Base-by-base conservation (phyloP, 1,284 basidiomycete genomes). In the Gastroboletus turbinatus region DNA sequence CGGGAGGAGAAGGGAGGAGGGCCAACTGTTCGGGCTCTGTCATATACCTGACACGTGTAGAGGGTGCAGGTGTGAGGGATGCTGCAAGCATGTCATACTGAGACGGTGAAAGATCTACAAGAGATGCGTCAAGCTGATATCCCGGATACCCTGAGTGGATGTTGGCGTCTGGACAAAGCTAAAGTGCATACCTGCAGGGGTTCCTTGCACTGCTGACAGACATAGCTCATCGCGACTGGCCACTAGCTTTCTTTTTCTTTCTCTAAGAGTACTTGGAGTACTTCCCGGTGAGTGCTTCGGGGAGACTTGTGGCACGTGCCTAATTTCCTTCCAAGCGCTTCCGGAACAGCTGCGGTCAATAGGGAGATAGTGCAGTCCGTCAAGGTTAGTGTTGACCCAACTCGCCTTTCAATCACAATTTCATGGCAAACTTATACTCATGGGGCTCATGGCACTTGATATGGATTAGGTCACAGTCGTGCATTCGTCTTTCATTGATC, bases 201-300 rank as follows among this genome's bases (percentile, higher is more conserved):
- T 69, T 95, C 88, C 72, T 91, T 91, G 78, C 90, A 93, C 75
- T 93, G 90, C 69, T 92, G 90, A 67, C 90, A 93, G 44, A 90
- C 79, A 62, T 83, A 80, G 67, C 63, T 83, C 84, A 87, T 88
- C 48, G 59, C 62, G 50, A 14, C 25, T 13, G 19, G n/a, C 10
- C 8, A 17, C 27, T 9, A 5, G 30, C 16, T n/a, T 30, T 21
- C 27, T 19, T 19, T 29, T 45, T 14, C 9, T 21, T 23, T 25
- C 7, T 29, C 8, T 4, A 8, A 29, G 25, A 27, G 42, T 19
- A 25, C 25, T 19, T 19, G 38, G n/a, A 27, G 29, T 48, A 19
- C n/a, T n/a, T 25, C 30, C 17, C 11, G 19, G 35, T n/a, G 13
- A 19, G 36, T 38, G 36, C 36, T 9, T 23, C 10, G 23, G 46